A percentile compares a stretch with the other conserved stretches of the same genome.
Conservation (phyloP, 2,329 filamentous ascomycete species). For the Penicillium sp. region DNA sequence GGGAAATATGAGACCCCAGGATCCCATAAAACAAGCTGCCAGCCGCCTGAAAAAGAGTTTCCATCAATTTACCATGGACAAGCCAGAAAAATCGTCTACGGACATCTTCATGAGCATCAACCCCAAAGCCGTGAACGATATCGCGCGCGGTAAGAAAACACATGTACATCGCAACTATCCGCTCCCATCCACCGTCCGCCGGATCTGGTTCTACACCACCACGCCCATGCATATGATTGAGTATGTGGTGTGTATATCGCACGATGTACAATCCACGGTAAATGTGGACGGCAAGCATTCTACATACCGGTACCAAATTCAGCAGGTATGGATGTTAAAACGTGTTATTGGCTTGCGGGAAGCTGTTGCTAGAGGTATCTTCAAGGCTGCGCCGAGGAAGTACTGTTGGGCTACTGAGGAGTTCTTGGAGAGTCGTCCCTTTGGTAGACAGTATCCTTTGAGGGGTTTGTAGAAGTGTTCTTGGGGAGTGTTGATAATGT, state of each 20-base stretch:
- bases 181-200: not conserved
- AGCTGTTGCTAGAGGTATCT: not conserved
- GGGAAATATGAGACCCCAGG: not conserved
- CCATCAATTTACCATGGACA: not conserved
- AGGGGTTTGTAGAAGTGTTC: not conserved
- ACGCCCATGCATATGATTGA: not conserved
- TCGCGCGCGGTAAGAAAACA: not conserved
- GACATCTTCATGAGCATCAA: conserved; percentile 2
- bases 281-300: not conserved
- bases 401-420: conserved; percentile 1
- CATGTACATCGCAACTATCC: not conserved
- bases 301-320: not conserved
- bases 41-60: too few species aligned
- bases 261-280: not conserved
- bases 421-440: not conserved
- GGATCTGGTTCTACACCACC: conserved; percentile 5
- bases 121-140: not conserved
- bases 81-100: not conserved
- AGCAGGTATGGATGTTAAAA: conserved; percentile 4
- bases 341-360: not conserved
- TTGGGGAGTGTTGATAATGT: too few species aligned
- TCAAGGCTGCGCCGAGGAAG: not conserved
- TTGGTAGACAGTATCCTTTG: not conserved
- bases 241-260: conserved; percentile 4
- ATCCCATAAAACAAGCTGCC: not conserved